phyloP scores from a whole-genome alignment of 768 basidiomycete species.

The Kondoa malvinella region DNA sequence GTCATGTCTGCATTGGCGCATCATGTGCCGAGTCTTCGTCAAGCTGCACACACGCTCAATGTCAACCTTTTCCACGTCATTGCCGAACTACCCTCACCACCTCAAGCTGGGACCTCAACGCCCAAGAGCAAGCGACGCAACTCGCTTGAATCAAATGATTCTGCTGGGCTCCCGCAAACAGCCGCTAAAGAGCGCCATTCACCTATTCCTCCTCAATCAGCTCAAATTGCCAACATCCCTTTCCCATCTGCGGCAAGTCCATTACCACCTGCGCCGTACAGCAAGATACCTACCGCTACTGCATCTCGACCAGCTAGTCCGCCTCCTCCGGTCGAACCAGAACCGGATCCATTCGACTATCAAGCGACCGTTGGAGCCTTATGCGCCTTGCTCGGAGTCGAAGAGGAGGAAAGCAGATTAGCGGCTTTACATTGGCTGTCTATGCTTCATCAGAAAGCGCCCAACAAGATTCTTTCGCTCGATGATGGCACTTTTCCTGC shows the following conservation, averaged over 20 bases:
- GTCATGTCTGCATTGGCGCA: constrained; percentile 90
- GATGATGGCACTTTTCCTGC: constrained; percentile 53
- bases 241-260: constrained; percentile 3
- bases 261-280: constrained; percentile 15
- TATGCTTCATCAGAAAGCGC: constrained; percentile 96
- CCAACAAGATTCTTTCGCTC: constrained; percentile 75
- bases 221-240: not conserved
- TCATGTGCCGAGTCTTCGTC: constrained; percentile 71
- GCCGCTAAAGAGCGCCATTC: too few relatives aligned
- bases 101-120: not conserved
- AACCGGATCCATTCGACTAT: constrained; percentile 64
- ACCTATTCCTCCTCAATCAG: constrained; percentile 6
- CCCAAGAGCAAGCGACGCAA: not conserved
- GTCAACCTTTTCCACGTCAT: constrained; percentile 68
- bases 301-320: constrained; percentile 14
- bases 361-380: constrained; percentile 79
- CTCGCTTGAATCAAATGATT: not conserved
- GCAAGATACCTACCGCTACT: not conserved
- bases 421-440: constrained; percentile 93
- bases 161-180: too few relatives aligned
- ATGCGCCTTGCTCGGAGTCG: constrained; percentile 83
- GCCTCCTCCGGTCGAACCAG: constrained; percentile 9
- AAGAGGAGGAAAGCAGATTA: constrained; percentile 89
- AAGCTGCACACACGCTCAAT: constrained; percentile 70
- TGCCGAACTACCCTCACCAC: constrained; percentile 59